Evolutionary conservation across 768 basidiomycete genomes (phyloP).

Genomic region (Rhizopogon roseolus): DNA sequence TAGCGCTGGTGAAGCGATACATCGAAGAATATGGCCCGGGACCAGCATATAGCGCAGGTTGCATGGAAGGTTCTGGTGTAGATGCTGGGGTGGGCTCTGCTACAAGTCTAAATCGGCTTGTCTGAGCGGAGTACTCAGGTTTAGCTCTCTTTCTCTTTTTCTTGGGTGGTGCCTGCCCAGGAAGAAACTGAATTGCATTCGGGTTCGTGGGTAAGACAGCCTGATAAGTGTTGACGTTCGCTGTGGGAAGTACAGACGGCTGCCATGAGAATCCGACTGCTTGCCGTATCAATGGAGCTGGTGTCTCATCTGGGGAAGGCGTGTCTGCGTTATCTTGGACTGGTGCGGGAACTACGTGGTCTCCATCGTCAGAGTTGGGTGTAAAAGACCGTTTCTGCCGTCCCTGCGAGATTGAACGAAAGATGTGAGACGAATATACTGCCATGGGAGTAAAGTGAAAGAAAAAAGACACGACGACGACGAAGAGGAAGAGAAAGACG

Average conservation of each 20-base stretch:
- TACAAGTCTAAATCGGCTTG: conserved; percentile 42
- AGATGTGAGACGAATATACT: not conserved
- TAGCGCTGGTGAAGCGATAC: conserved; percentile 24
- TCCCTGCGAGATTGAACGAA: conserved; percentile 25
- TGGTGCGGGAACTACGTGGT: conserved; percentile 32
- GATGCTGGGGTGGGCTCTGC: conserved; percentile 17
- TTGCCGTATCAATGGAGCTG: conserved; percentile 52
- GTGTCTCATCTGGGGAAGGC: conserved; percentile 37
- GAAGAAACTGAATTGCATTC: conserved; percentile 37
- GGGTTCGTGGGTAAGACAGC: conserved; percentile 19
- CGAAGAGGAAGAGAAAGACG: not conserved
- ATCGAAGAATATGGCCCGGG: conserved; percentile 38
- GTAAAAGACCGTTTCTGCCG: conserved; percentile 45
- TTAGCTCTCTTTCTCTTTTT: conserved; percentile 22
- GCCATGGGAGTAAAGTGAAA: not conserved
- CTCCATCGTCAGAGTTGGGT: conserved; percentile 48
- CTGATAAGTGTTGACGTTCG: conserved; percentile 26
- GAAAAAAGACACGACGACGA: not conserved
- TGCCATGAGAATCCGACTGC: conserved; percentile 49
- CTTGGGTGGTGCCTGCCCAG: conserved; percentile 41
- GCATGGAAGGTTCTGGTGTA: conserved; percentile 14
- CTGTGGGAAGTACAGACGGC: conserved; percentile 17
- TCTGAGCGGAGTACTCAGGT: conserved; percentile 41
- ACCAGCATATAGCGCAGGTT: conserved; percentile 27
- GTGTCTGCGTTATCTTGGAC: conserved; percentile 36